Conservation (phyloP, 352 stramenopile genomes). For the Phytophthora boehmeriae region DNA sequence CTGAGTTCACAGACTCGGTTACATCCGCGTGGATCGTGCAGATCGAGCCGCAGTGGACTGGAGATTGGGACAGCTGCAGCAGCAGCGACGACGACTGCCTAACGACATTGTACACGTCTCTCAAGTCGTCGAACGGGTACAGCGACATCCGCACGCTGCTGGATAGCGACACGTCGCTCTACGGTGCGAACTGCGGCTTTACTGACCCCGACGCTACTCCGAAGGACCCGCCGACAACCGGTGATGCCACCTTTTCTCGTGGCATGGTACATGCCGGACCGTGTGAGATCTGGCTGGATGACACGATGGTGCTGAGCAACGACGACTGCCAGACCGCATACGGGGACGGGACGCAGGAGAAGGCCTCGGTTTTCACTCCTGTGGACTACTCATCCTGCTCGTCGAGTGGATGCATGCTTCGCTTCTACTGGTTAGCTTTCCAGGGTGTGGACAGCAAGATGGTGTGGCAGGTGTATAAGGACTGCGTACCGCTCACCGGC, state of each 20-base stretch:
- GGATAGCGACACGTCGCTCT: slow-evolving; percentile 29
- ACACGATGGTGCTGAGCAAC: slow-evolving; percentile 26
- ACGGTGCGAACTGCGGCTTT: slow-evolving; percentile 35
- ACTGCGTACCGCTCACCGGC: slow-evolving; percentile 26
- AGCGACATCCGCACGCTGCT: slow-evolving; percentile 32
- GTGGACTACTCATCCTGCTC: slow-evolving; percentile 38
- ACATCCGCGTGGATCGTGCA: slow-evolving; percentile 38
- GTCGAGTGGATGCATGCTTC: slow-evolving; percentile 29
- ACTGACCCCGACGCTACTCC: slow-evolving; percentile 25
- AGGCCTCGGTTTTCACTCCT: slow-evolving; percentile 30
- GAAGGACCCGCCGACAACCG: slow-evolving; percentile 26
- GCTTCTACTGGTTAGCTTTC: slow-evolving; percentile 38
- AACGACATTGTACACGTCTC: slow-evolving; percentile 24
- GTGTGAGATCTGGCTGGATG: slow-evolving; percentile 33
- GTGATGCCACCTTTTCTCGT: slow-evolving; percentile 27
- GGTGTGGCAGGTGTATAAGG: slow-evolving; percentile 41
- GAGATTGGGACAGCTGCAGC: slow-evolving; percentile 30
- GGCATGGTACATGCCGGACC: slow-evolving; percentile 26
- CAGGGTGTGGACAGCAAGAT: slow-evolving; percentile 28
- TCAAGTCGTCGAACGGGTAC: slow-evolving; percentile 19
- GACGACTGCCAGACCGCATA: slow-evolving; percentile 37
- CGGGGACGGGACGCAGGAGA: slow-evolving; percentile 19
- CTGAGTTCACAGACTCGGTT: slow-evolving; percentile 29
- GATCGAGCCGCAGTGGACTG: slow-evolving; percentile 32
- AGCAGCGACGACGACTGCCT: slow-evolving; percentile 22